Evolutionary conservation across 2,329 filamentous ascomycete species (phyloP).

Genomic region (Teratosphaeria destructans): DNA sequence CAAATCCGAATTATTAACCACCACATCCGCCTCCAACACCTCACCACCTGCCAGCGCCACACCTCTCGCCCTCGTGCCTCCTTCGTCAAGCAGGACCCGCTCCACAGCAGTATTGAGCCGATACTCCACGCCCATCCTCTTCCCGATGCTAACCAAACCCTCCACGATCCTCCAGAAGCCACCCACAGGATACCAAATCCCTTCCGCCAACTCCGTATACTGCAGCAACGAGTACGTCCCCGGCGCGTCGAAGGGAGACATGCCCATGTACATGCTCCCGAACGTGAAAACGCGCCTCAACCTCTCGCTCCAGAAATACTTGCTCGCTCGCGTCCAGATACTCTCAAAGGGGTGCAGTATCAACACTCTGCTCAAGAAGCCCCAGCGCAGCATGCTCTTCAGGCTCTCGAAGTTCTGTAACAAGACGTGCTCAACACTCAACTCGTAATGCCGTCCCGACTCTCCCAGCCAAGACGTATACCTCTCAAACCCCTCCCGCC

Average conservation of each 20-base stretch:
- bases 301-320: conserved; percentile 61
- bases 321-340: conserved; percentile 54
- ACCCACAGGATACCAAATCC: conserved; percentile 64
- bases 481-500: conserved; percentile 58
- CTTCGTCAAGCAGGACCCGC: conserved; percentile 42
- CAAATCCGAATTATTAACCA: conserved; percentile 63
- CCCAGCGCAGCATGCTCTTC: conserved; percentile 46
- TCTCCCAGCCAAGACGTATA: conserved; percentile 59
- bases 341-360: conserved; percentile 60
- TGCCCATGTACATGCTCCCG: conserved; percentile 74
- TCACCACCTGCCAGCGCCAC: conserved; percentile 51
- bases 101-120: conserved; percentile 49
- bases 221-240: conserved; percentile 64
- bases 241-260: conserved; percentile 66
- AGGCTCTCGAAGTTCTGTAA: conserved; percentile 56
- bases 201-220: conserved; percentile 65
- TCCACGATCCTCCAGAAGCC: conserved; percentile 57
- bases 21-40: conserved; percentile 51
- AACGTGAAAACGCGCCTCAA: conserved; percentile 64
- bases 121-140: conserved; percentile 53
- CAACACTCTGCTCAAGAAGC: conserved; percentile 49
- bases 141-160: conserved; percentile 52
- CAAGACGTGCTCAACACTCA: conserved; percentile 55
- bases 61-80: conserved; percentile 46
- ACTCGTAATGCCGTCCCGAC: conserved; percentile 59